These are phyloP conservation scores for Trichopus zeylanicus DNA, from an alignment of 116 monocot species.

Conservation along the genomic window DNA sequence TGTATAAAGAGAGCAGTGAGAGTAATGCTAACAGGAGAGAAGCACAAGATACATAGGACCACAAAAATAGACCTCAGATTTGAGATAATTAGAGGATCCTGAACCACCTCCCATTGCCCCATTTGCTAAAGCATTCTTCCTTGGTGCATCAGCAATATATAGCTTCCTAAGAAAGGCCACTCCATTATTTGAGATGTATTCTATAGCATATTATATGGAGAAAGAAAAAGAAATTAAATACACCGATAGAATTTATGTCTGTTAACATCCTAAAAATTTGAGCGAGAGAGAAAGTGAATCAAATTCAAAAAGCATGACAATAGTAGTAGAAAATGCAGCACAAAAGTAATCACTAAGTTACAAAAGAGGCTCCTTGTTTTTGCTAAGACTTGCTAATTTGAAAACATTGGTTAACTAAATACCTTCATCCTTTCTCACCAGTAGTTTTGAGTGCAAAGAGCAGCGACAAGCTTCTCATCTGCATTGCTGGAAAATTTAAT, in stretches of 20 bases:
- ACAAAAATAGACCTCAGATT: conserved; percentile 91
- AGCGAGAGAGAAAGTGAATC: too few species aligned
- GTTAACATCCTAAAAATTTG: too few species aligned
- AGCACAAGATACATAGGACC: too few species aligned
- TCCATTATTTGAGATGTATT: not conserved
- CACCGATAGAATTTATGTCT: too few species aligned
- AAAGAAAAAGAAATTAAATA: too few species aligned
- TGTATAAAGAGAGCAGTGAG: not conserved
- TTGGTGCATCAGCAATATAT: conserved; percentile 98
- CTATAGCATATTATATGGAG: not conserved
- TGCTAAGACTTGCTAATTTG: too few species aligned
- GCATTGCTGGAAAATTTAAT: conserved; percentile 61
- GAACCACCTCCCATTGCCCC: conserved; percentile 97
- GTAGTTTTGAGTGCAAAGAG: conserved; percentile 51
- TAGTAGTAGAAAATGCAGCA: not conserved
- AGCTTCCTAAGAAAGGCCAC: conserved; percentile 53
- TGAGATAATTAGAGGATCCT: conserved; percentile 94
- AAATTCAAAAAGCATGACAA: too few species aligned
- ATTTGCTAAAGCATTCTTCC: conserved; percentile 95
- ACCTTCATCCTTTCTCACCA: conserved; percentile 49
- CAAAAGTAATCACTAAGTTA: too few species aligned
- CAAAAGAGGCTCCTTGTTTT: not conserved
- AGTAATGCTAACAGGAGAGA: conserved; percentile 1
- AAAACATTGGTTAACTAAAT: too few species aligned
- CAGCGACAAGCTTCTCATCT: conserved; percentile 98